Conservation (phyloP, 2,329 filamentous ascomycete genomes). For the Hyphodiscus sp. region DNA sequence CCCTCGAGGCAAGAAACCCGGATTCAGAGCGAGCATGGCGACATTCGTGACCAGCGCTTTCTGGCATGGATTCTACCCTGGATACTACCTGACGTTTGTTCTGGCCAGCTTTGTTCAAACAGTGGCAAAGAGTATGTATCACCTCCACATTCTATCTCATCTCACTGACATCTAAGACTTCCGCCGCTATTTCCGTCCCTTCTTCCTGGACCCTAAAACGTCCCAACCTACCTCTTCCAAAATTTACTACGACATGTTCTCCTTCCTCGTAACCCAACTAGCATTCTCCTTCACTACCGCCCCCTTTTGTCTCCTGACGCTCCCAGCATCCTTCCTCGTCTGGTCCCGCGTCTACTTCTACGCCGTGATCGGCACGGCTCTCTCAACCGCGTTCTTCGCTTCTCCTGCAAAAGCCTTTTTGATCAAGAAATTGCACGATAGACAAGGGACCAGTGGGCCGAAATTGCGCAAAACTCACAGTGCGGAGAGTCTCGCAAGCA, state of each 20-base stretch:
- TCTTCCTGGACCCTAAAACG: slow-evolving; percentile 79
- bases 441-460: slow-evolving; percentile 37
- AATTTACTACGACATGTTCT: slow-evolving; percentile 77
- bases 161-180: slow-evolving; percentile 52
- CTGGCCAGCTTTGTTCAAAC: slow-evolving; percentile 89
- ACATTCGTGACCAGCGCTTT: slow-evolving; percentile 93
- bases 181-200: slow-evolving; percentile 81
- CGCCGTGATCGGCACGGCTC: slow-evolving; percentile 59
- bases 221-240: slow-evolving; percentile 64
- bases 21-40: slow-evolving; percentile 87
- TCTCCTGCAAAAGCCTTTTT: slow-evolving; percentile 65
- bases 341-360: slow-evolving; percentile 93
- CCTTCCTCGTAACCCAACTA: slow-evolving; percentile 71
- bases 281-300: slow-evolving; percentile 75
- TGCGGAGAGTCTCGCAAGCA: slow-evolving; percentile 48
- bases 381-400: slow-evolving; percentile 68
- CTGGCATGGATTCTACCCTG: slow-evolving; percentile 97
- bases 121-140: slow-evolving; percentile 76
- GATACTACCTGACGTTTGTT: slow-evolving; percentile 89
- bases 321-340: slow-evolving; percentile 62
- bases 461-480: slow-evolving; percentile 44
- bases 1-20: slow-evolving; percentile 90
- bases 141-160: background rate
- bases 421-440: slow-evolving; percentile 50
- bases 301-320: slow-evolving; percentile 77